A percentile compares a stretch with the other conserved stretches of the same genome.
Conservation (phyloP, 441 rosid genomes). For the Jatropha podagrica region DNA sequence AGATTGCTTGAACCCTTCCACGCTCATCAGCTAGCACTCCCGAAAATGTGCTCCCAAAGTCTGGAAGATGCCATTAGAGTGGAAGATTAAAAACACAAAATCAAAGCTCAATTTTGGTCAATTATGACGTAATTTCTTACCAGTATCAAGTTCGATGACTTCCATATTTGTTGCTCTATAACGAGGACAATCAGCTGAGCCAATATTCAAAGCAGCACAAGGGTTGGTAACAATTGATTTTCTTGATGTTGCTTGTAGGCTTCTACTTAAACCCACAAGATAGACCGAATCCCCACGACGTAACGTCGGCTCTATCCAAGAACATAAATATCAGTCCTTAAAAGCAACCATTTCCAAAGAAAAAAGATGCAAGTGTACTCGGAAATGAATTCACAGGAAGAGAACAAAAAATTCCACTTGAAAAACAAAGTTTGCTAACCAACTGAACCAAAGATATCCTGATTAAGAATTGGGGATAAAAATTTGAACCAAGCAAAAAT, state of each 20-base stretch:
- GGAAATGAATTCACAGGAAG: not conserved
- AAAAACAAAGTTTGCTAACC: too few relatives aligned
- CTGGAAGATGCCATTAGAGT: slow-evolving; percentile 41
- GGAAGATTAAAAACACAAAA: slow-evolving; percentile 18
- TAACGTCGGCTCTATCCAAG: slow-evolving; percentile 74
- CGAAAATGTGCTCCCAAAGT: slow-evolving; percentile 96
- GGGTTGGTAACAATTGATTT: slow-evolving; percentile 95
- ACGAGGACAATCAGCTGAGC: slow-evolving; percentile 92
- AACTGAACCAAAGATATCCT: too few relatives aligned
- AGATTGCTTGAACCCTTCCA: slow-evolving; percentile 92
- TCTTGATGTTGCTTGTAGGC: slow-evolving; percentile 93
- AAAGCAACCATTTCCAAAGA: not conserved
- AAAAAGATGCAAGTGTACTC: too few relatives aligned
- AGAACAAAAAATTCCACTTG: not conserved
- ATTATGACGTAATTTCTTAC: slow-evolving; percentile 35
- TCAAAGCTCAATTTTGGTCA: slow-evolving; percentile 7
- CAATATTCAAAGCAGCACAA: slow-evolving; percentile 84
- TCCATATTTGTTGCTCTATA: slow-evolving; percentile 99
- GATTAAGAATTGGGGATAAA: not conserved
- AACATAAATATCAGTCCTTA: slow-evolving; percentile 12
- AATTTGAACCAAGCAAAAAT: not conserved
- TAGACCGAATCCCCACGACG: slow-evolving; percentile 92
- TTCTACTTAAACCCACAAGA: slow-evolving; percentile 85
- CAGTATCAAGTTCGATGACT: slow-evolving; percentile 96
- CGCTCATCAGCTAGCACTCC: slow-evolving; percentile 93